Evolutionary conservation across 192 early-diverging fungal species (phyloP).

Genomic region (Coemansia sp.): DNA sequence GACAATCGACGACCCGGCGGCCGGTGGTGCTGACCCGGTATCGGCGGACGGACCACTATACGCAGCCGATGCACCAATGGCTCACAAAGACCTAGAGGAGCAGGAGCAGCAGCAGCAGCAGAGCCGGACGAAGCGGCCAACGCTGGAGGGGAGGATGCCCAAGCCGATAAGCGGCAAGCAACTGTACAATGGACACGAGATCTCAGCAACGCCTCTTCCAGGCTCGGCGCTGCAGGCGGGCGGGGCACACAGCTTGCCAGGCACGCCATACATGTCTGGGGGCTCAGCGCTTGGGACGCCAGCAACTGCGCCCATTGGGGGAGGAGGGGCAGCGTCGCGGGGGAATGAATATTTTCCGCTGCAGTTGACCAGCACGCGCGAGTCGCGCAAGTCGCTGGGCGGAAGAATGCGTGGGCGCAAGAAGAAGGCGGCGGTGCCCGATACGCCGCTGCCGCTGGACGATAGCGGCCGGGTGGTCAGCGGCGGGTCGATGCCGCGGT

Average conservation of each 20-base stretch:
- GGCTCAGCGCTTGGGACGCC: slow-evolving; percentile 5
- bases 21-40: not conserved
- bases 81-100: not conserved
- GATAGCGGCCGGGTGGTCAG: not conserved
- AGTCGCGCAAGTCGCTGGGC: slow-evolving; percentile 53
- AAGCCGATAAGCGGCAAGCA: not conserved
- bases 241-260: slow-evolving; percentile 16
- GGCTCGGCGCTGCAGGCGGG: slow-evolving; percentile 1
- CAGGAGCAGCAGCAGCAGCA: slow-evolving; percentile 11
- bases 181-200: slow-evolving; percentile 7
- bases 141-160: slow-evolving; percentile 33
- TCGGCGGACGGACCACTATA: not conserved
- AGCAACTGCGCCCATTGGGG: not conserved
- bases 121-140: slow-evolving; percentile 15
- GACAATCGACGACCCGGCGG: not conserved
- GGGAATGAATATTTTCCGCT: slow-evolving; percentile 49
- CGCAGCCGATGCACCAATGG: not conserved
- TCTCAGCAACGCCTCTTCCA: slow-evolving; percentile 6
- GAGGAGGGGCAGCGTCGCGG: not conserved
- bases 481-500: slow-evolving; percentile 28
- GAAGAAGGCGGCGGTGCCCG: slow-evolving; percentile 7
- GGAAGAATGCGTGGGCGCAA: slow-evolving; percentile 33
- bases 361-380: slow-evolving; percentile 40
- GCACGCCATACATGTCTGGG: slow-evolving; percentile 42
- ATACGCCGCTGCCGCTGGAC: not conserved